A percentile compares a stretch with the other conserved stretches of the same genome.
These are phyloP conservation scores for Scalesia atractyloides DNA, from an alignment of 129 eudicot genomes.

Conservation along the genomic window DNA sequence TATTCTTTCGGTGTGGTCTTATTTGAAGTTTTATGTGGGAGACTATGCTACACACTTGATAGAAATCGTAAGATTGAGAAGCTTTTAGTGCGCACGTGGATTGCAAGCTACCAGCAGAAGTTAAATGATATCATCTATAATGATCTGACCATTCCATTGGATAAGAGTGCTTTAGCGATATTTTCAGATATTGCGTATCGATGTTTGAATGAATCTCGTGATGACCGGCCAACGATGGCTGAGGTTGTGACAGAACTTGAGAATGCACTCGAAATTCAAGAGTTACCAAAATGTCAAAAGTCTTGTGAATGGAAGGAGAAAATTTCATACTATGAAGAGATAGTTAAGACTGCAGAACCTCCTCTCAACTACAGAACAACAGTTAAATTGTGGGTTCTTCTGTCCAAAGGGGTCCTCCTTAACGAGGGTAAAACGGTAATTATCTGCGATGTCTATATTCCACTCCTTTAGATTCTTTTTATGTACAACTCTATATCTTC, in stretches of 20 bases:
- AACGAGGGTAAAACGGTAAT: slow-evolving; percentile 5
- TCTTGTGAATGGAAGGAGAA: background rate
- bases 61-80: background rate
- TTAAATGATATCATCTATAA: slow-evolving; percentile 1
- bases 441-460: background rate
- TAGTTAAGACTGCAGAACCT: background rate
- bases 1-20: slow-evolving; percentile 17
- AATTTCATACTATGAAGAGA: background rate
- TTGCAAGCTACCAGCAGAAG: background rate
- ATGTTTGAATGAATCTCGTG: slow-evolving; percentile 17
- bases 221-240: slow-evolving; percentile 16
- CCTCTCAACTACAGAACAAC: background rate
- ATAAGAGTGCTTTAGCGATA: background rate
- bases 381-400: background rate
- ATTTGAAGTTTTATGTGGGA: slow-evolving; percentile 16
- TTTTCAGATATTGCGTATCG: slow-evolving; percentile 23
- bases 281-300: too few relatives aligned
- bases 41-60: background rate
- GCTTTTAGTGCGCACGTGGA: slow-evolving; percentile 11
- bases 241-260: slow-evolving; percentile 11
- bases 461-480: background rate
- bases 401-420: slow-evolving; percentile 14
- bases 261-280: slow-evolving; percentile 7
- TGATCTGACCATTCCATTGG: background rate
- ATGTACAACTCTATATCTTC: too few relatives aligned